These are phyloP conservation scores for Talaromyces piceae DNA, from an alignment of 2,329 filamentous ascomycete genomes.

Conservation along the genomic window DNA sequence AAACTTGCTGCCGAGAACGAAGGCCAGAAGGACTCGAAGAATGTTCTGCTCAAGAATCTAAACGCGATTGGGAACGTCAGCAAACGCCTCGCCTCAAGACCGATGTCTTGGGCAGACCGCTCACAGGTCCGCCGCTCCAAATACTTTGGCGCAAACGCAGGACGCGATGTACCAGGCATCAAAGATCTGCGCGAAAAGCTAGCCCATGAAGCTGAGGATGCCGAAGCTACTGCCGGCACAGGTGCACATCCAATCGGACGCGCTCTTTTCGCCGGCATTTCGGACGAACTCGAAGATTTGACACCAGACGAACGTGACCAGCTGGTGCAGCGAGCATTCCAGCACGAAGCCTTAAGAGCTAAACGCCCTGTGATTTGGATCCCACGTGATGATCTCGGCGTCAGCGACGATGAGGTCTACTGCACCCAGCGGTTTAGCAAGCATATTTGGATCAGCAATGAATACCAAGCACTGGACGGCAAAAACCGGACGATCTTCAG, in stretches of 20 bases:
- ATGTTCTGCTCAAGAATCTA: slow-evolving; percentile 9
- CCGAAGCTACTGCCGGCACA: slow-evolving; percentile 59
- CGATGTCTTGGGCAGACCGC: slow-evolving; percentile 38
- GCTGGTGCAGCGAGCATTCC: slow-evolving; percentile 79
- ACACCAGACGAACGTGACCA: slow-evolving; percentile 82
- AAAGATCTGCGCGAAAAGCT: slow-evolving; percentile 30
- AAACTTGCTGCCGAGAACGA: slow-evolving; percentile 23
- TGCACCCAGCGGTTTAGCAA: slow-evolving; percentile 69
- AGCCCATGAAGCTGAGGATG: slow-evolving; percentile 51
- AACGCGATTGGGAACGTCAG: slow-evolving; percentile 10
- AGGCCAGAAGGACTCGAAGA: not conserved
- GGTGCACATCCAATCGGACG: slow-evolving; percentile 57
- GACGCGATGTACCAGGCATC: slow-evolving; percentile 25
- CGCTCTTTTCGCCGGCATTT: slow-evolving; percentile 75
- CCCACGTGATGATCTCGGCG: slow-evolving; percentile 78
- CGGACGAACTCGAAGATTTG: slow-evolving; percentile 91
- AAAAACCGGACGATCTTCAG: slow-evolving; percentile 78
- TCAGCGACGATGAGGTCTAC: slow-evolving; percentile 84
- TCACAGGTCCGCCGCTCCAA: slow-evolving; percentile 33
- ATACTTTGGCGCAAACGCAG: slow-evolving; percentile 31
- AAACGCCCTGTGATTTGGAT: slow-evolving; percentile 88
- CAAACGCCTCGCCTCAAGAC: slow-evolving; percentile 16
- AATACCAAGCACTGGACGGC: slow-evolving; percentile 79
- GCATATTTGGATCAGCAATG: slow-evolving; percentile 86
- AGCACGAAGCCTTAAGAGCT: slow-evolving; percentile 79